Evolutionary conservation across 1,139 yeast species (phyloP), one percentile per base, ranked within the genome.

Genomic region (Kodamaea plutei): DNA sequence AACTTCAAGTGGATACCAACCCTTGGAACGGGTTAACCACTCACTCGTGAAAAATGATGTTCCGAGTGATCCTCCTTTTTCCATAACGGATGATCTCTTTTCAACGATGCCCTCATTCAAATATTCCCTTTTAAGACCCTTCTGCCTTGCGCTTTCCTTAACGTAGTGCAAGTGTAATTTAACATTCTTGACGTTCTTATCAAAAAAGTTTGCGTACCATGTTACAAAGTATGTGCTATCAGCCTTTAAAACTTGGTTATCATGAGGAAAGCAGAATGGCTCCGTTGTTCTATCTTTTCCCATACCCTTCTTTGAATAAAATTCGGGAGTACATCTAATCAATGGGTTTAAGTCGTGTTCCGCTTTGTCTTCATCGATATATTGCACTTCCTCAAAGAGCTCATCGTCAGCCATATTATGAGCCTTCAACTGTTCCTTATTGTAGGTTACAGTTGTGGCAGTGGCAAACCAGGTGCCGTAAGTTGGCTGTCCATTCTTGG

Each of bases 191-290:
- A 72, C 79, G 2, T 62, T 69, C 14, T 64, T 61, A 19, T 56
- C 60, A 39, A 70, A 72, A 48, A 79, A 84, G 30, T 70, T 66
- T 2, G 89, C 69, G 56, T 64, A 87, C 96, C 96, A 87, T 8
- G 91, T 78, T 31, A 84, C 57, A 50, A 88, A 87, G 48, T 84
- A 83, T 1, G 84, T 73, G 36, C 69, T 58, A 23, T 72, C 94
- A 39, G 72, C 54, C 40, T 72, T 69, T 57, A 81, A 64, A 24
- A 59, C 64, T 9, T 65, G 50, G 39, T 76, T 69, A 42, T 84
- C 91, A 20, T 61, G 65, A 12, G 95, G 96, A 16, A 84, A 74
- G 55, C 96, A 87, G 54, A 85, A 84, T 11, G 96, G 96, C 35
- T 68, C 89, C 22, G 85, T 73, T 0, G 56, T 38, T 15, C 57